Conservation (phyloP, 306 rosid genomes). For the Canavalia ensiformis region DNA sequence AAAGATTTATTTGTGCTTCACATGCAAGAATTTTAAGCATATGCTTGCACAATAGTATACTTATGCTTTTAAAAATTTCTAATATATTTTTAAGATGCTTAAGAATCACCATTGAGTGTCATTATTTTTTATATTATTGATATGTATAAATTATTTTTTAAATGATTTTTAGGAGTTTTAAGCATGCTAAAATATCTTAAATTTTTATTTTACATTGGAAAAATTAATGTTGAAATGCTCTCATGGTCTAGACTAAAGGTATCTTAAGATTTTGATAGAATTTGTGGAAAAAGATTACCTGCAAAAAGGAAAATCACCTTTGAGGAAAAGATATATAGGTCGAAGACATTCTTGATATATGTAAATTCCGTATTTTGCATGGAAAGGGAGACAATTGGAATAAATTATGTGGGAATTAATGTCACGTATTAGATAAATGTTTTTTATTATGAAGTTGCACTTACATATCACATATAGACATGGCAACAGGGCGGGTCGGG, state of each 20-base stretch:
- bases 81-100: too few species aligned
- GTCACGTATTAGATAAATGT: slow-evolving; percentile 84
- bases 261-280: slow-evolving; percentile 88
- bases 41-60: too few species aligned
- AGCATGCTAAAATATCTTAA: slow-evolving; percentile 15
- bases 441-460: neutral
- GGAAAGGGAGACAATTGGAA: slow-evolving; percentile 88
- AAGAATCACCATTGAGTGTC: too few species aligned
- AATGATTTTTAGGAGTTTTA: neutral
- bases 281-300: slow-evolving; percentile 83
- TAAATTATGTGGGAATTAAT: slow-evolving; percentile 98
- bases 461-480: neutral
- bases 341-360: slow-evolving; percentile 88
- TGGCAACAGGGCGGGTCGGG: too few species aligned
- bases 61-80: too few species aligned
- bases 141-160: too few species aligned
- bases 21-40: too few species aligned
- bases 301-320: slow-evolving; percentile 94
- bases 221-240: slow-evolving; percentile 92
- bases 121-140: too few species aligned
- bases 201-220: slow-evolving; percentile 63
- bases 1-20: too few species aligned
- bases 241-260: slow-evolving; percentile 85
- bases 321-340: slow-evolving; percentile 83
- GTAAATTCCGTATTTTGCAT: slow-evolving; percentile 95